Base-by-base conservation (phyloP, 768 basidiomycete species). In the Hypholoma sublateritium region DNA sequence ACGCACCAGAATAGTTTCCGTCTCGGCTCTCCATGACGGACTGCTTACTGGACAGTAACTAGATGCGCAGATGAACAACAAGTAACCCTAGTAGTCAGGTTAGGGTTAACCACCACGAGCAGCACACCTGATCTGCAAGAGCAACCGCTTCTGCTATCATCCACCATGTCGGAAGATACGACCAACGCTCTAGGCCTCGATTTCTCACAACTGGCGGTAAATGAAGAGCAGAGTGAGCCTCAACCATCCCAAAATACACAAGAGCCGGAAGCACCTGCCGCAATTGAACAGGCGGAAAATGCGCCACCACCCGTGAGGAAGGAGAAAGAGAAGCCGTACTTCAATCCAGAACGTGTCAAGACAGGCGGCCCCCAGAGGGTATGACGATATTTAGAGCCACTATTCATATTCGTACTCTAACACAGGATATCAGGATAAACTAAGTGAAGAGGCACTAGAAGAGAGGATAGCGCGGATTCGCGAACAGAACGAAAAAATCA, bases 311-410 rank as follows among this genome's bases (percentile, higher is more conserved):
- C 61, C 42, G 53, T 57, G 50, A 60, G 61, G 56, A 74, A 71
- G 66, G 78, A 84, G 65, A 85, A 85, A 74, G 86, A 83, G 72
- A 84, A 80, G 60, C 88, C 88, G 2, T 93, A 93, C 76, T 78
- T 90, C 45, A 92, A 93, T 70, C 85, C 80, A 7, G 89, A 92
- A 65, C 88, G 91, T 70, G 87, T 93, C 74, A 91, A 83, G 74
- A 93, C 91, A 8, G 90, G 91, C 13, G 91, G 89, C 14, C 64
- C 78, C 22, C 87, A 88, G 62, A 81, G 88, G 67, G 91, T 91
- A 69, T 36, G 50, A 4, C 22, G 14, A 32, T 44, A 77, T 70
- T 51, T 56, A 24, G 24, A 28, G 53, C 56, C 51, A 34, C 19
- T 17, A 25, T 45, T n/a, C 43, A n/a, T 44, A 25, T 7, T n/a